A percentile compares a stretch with the other conserved stretches of the same genome.
Evolutionary conservation across 306 rosid genomes (phyloP).

Genomic region (Malus orientalis): DNA sequence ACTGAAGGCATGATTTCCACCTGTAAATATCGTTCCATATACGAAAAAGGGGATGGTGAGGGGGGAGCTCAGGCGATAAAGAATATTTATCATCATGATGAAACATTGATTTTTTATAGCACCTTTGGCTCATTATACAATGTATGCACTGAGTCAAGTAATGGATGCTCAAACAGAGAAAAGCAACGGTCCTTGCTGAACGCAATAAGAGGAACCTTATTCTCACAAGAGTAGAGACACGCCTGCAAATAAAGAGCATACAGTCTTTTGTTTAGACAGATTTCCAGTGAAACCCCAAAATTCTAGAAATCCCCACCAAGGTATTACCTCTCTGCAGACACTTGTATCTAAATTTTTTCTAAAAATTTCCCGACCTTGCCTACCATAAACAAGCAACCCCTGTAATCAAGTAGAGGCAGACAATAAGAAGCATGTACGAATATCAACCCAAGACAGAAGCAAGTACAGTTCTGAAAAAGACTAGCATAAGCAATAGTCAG

Average conservation of each 20-base stretch:
- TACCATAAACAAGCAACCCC: slow-evolving; percentile 94
- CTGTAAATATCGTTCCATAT: slow-evolving; percentile 33
- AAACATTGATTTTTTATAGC: background rate
- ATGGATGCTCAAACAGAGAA: slow-evolving; percentile 72
- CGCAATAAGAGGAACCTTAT: slow-evolving; percentile 69
- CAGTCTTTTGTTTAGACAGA: background rate
- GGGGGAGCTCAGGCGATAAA: slow-evolving; percentile 9
- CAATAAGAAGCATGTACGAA: background rate
- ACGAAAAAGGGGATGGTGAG: background rate
- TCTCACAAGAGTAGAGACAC: slow-evolving; percentile 67
- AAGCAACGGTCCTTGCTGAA: slow-evolving; percentile 80
- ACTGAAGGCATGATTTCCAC: slow-evolving; percentile 86
- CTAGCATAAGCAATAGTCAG: background rate
- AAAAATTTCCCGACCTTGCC: slow-evolving; percentile 80
- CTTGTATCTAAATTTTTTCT: slow-evolving; percentile 64
- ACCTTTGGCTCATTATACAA: slow-evolving; percentile 91
- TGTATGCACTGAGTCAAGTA: slow-evolving; percentile 64
- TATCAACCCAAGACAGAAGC: background rate
- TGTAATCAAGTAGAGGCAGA: slow-evolving; percentile 36
- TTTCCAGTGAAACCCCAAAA: slow-evolving; percentile 3
- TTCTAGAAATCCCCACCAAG: slow-evolving; percentile 3
- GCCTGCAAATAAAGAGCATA: slow-evolving; percentile 46
- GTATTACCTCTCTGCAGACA: slow-evolving; percentile 73
- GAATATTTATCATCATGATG: background rate
- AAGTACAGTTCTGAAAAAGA: background rate